Evolutionary conservation across 345 rosid genomes (phyloP).

Genomic region (Eucalyptus curtisii): DNA sequence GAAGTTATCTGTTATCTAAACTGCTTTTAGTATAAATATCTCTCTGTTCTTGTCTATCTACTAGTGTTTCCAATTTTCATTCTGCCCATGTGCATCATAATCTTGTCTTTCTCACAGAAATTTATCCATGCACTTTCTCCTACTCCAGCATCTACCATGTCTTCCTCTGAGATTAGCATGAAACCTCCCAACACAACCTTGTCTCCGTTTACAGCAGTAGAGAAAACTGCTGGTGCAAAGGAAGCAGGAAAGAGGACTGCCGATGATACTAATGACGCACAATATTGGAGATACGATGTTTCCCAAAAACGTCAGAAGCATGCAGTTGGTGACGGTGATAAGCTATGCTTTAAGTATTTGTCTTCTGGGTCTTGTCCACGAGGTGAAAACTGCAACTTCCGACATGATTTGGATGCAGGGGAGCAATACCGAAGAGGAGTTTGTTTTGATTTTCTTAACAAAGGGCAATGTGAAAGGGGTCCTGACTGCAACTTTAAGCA

Average conservation of each 20-base stretch:
- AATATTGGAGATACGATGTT: constrained; percentile 92
- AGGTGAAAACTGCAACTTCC: constrained; percentile 62
- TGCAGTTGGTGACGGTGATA: constrained; percentile 51
- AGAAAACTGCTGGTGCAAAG: constrained; percentile 20
- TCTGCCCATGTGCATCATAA: neutral
- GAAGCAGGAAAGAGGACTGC: constrained; percentile 45
- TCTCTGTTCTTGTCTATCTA: neutral
- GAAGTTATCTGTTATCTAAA: neutral
- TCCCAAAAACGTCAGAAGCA: constrained; percentile 60
- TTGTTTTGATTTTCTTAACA: constrained; percentile 86
- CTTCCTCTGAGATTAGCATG: constrained; percentile 59
- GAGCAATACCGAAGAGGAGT: constrained; percentile 81
- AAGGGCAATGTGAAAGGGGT: constrained; percentile 91
- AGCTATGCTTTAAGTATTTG: constrained; percentile 69
- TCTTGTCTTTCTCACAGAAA: constrained; percentile 37
- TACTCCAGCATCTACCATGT: constrained; percentile 72
- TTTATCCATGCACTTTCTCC: constrained; percentile 86
- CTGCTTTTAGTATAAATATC: neutral
- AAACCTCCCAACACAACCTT: constrained; percentile 62
- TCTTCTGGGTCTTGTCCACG: constrained; percentile 79
- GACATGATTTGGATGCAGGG: constrained; percentile 65
- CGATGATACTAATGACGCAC: constrained; percentile 47
- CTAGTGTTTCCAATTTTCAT: neutral
- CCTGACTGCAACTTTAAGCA: constrained; percentile 91
- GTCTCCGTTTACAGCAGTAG: constrained; percentile 46